Evolutionary conservation across 2,329 filamentous ascomycete genomes (phyloP).

Genomic region (Drechslerella coelobrocha): DNA sequence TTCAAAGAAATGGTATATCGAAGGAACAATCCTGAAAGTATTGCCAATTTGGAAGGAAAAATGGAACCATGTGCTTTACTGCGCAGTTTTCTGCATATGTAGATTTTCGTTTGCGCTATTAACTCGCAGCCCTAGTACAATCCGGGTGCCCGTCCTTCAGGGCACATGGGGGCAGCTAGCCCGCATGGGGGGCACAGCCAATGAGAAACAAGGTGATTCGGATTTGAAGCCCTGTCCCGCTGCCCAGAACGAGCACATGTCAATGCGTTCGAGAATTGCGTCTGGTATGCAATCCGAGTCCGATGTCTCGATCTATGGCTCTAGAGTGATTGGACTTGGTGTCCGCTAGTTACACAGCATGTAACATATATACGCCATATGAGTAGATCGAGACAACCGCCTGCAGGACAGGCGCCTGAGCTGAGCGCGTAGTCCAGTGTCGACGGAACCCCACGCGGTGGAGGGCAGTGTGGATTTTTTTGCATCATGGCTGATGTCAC

Average conservation of each 20-base stretch:
- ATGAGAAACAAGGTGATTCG: slow-evolving; percentile 34
- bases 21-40: too few species aligned
- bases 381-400: too few species aligned
- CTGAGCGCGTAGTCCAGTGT: neutral
- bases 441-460: neutral
- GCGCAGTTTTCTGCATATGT: too few species aligned
- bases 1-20: too few species aligned
- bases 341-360: too few species aligned
- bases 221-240: slow-evolving; percentile 36
- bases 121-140: neutral
- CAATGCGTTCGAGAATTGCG: neutral
- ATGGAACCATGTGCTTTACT: too few species aligned
- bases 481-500: slow-evolving; percentile 47
- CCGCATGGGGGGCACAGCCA: slow-evolving; percentile 19
- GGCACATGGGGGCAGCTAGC: slow-evolving; percentile 32
- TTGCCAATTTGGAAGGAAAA: too few species aligned
- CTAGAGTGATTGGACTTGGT: too few species aligned
- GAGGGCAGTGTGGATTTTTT: neutral
- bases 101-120: neutral
- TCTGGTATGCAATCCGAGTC: too few species aligned
- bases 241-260: slow-evolving; percentile 8
- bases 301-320: slow-evolving; percentile 11
- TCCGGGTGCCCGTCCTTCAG: neutral
- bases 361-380: too few species aligned
- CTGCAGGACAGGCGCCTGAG: too few species aligned